Evolutionary conservation across 2,329 filamentous ascomycete genomes (phyloP).

Genomic region (Penicillium sumatraense): DNA sequence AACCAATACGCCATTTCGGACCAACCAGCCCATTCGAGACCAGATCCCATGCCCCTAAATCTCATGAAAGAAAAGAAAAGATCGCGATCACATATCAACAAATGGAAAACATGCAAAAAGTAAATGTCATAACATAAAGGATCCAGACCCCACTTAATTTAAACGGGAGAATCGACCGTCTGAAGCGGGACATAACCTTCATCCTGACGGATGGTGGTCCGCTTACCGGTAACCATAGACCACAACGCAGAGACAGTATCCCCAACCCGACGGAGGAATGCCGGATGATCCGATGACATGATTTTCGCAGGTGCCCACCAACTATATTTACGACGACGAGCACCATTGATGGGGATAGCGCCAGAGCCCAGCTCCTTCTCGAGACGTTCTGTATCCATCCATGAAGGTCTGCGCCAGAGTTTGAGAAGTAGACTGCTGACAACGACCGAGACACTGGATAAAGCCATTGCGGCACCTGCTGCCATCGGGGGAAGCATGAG

Average conservation of each 20-base stretch:
- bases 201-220: slow-evolving; percentile 29
- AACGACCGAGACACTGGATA: slow-evolving; percentile 87
- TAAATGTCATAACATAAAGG: slow-evolving; percentile 6
- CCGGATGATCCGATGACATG: slow-evolving; percentile 21
- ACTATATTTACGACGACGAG: slow-evolving; percentile 23
- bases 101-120: not conserved
- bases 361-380: slow-evolving; percentile 58
- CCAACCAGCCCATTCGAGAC: slow-evolving; percentile 2
- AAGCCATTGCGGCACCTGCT: slow-evolving; percentile 91
- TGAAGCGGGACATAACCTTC: slow-evolving; percentile 53
- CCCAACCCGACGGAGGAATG: slow-evolving; percentile 22
- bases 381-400: slow-evolving; percentile 77
- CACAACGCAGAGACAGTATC: slow-evolving; percentile 29
- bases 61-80: not conserved
- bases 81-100: not conserved
- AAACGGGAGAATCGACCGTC: slow-evolving; percentile 46
- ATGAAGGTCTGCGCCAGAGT: slow-evolving; percentile 80
- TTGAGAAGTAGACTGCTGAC: slow-evolving; percentile 81
- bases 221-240: slow-evolving; percentile 34
- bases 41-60: not conserved
- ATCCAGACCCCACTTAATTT: too few relatives aligned
- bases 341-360: slow-evolving; percentile 18
- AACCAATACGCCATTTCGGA: slow-evolving; percentile 1
- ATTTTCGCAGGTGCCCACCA: slow-evolving; percentile 39
- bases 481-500: slow-evolving; percentile 88